phyloP scores from a whole-genome alignment of 495 filamentous ascomycete species.

The Neurospora tetrasperma region DNA sequence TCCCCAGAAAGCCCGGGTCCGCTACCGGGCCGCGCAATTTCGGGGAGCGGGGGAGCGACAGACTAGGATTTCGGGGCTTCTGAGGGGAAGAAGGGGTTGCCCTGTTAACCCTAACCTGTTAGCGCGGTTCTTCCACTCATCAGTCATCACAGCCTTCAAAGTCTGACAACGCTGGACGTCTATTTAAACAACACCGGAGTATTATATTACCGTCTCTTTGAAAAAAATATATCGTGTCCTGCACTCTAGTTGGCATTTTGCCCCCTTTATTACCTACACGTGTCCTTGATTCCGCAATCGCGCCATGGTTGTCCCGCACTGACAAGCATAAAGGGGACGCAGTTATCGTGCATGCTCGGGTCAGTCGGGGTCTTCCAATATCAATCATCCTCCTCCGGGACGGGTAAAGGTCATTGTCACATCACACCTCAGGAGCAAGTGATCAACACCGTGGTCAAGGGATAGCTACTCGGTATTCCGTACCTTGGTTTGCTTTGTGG shows the following conservation, averaged over 20 bases:
- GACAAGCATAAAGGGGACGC: background rate
- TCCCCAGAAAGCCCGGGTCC: background rate
- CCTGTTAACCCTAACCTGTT: background rate
- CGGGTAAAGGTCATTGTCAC: no score
- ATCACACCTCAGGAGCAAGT: no score
- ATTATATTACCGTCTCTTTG: background rate
- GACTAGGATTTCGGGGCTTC: background rate
- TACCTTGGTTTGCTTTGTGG: background rate
- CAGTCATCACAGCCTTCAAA: background rate
- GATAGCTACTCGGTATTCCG: background rate
- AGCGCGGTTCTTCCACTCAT: background rate
- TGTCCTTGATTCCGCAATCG: background rate
- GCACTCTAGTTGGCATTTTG: background rate
- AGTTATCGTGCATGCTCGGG: background rate
- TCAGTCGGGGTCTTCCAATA: no score
- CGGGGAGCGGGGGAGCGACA: background rate
- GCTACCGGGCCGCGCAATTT: background rate
- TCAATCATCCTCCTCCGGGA: no score
- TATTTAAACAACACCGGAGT: background rate
- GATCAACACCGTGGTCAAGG: no score
- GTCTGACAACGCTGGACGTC: background rate
- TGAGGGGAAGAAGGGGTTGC: background rate
- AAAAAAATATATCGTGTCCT: background rate
- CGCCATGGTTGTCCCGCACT: background rate
- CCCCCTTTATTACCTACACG: background rate